Evolutionary conservation across 768 basidiomycete species (phyloP).

Genomic region (Tylopilus sp.): DNA sequence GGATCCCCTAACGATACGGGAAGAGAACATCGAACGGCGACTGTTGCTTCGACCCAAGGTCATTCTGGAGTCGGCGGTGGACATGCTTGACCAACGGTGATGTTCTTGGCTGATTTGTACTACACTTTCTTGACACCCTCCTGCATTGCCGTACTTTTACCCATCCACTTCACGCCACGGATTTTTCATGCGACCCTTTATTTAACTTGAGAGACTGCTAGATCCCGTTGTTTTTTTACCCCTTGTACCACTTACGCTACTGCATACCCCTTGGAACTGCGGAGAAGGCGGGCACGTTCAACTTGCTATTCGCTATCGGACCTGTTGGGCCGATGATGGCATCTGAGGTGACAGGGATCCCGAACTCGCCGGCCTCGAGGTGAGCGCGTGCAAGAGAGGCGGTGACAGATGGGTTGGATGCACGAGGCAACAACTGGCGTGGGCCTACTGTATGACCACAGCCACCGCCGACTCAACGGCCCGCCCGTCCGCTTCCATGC

Average conservation of each 20-base stretch:
- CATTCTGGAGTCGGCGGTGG: conserved; percentile 66
- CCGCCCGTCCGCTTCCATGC: no score
- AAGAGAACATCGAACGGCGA: conserved; percentile 51
- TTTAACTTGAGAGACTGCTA: conserved; percentile 1
- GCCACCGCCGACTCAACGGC: no score
- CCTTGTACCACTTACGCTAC: neutral
- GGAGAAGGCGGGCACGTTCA: no score
- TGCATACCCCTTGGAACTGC: conserved; percentile 2
- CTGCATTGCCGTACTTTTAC: conserved; percentile 18
- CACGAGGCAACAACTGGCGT: no score
- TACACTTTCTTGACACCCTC: neutral
- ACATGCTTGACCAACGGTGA: conserved; percentile 41
- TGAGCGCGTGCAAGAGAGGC: no score
- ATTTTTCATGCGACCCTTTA: conserved; percentile 14
- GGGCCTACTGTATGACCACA: no score
- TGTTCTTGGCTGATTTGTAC: neutral
- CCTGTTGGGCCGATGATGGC: no score
- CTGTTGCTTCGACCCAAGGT: conserved; percentile 71
- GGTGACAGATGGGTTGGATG: no score
- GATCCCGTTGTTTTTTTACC: conserved; percentile 2
- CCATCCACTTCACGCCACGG: conserved; percentile 8
- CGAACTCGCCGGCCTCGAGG: no score
- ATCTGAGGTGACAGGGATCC: no score
- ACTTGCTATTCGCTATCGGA: no score
- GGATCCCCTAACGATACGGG: conserved; percentile 30